Conservation (phyloP, 2,329 filamentous ascomycete species). For the Diaporthe citri region DNA sequence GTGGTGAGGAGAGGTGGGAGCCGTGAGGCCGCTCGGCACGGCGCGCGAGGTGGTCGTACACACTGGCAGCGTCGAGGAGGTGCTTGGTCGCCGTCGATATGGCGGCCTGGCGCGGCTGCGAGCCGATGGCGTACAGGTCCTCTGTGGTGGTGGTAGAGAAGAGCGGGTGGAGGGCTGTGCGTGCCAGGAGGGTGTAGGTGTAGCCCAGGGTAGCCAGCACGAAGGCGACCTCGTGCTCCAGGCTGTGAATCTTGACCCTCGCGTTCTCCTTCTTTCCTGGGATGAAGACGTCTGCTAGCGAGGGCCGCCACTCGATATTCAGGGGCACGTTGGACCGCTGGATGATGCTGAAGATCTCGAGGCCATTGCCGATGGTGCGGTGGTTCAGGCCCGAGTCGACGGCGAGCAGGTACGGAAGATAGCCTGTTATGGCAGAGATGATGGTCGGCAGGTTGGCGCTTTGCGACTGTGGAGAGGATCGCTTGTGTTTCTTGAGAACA, state of each 20-base stretch:
- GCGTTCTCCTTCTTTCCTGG: conserved; percentile 71
- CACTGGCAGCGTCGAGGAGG: conserved; percentile 81
- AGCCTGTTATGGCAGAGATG: conserved; percentile 77
- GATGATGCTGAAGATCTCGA: conserved; percentile 74
- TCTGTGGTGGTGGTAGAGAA: conserved; percentile 72
- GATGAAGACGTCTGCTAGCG: conserved; percentile 74
- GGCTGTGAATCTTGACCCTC: conserved; percentile 76
- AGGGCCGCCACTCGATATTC: conserved; percentile 87
- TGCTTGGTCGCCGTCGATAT: conserved; percentile 82
- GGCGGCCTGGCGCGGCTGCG: conserved; percentile 76
- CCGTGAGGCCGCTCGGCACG: conserved; percentile 59
- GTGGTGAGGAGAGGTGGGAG: conserved; percentile 45
- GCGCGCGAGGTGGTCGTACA: conserved; percentile 79
- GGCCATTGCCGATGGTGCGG: conserved; percentile 55
- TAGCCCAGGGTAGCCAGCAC: conserved; percentile 82
- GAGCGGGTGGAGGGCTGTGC: conserved; percentile 78
- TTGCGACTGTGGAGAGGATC: conserved; percentile 79
- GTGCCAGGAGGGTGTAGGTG: conserved; percentile 78
- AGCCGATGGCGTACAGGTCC: conserved; percentile 57
- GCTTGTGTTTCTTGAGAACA: conserved; percentile 89
- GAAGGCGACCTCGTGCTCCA: conserved; percentile 89
- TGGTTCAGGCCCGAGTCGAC: conserved; percentile 79
- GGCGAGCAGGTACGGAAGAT: conserved; percentile 86
- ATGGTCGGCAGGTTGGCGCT: conserved; percentile 78
- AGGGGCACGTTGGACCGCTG: conserved; percentile 68